A percentile compares a stretch with the other conserved stretches of the same genome.
These are phyloP conservation scores for Parastagonospora nodorum DNA, from an alignment of 2,329 filamentous ascomycete species.

Conservation along the genomic window DNA sequence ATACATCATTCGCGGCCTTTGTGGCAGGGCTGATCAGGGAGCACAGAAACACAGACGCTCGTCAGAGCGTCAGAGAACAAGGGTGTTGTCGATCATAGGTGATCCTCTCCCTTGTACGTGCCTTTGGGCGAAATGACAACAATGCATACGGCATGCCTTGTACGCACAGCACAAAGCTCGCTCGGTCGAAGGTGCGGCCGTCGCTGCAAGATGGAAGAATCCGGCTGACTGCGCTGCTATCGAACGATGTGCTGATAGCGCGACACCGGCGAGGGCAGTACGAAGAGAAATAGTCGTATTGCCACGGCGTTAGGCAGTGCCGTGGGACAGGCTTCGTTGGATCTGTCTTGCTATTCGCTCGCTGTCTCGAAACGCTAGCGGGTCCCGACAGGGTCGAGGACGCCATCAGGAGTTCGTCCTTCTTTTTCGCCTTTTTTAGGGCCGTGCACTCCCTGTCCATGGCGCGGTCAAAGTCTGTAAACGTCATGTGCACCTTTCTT, in stretches of 20 bases:
- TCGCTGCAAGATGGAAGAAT: not conserved
- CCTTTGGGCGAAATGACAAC: not conserved
- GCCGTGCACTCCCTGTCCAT: conserved; percentile 34
- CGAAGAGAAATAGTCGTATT: conserved; percentile 16
- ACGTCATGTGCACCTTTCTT: conserved; percentile 42
- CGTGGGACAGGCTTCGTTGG: conserved; percentile 6
- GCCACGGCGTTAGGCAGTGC: conserved; percentile 32
- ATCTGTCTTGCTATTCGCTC: conserved; percentile 20
- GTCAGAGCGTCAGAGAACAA: conserved; percentile 29
- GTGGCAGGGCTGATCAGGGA: conserved; percentile 44
- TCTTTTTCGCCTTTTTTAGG: conserved; percentile 22
- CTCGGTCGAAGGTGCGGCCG: conserved; percentile 2
- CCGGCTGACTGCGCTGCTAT: not conserved
- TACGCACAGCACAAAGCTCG: not conserved
- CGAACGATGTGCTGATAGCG: conserved; percentile 2
- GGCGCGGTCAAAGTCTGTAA: conserved; percentile 26
- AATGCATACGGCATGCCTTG: not conserved
- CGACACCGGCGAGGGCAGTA: conserved; percentile 10
- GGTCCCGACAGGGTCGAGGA: conserved; percentile 23
- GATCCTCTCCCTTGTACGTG: conserved; percentile 20
- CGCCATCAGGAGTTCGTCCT: conserved; percentile 31
- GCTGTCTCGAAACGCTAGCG: conserved; percentile 21
- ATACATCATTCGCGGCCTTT: conserved; percentile 25
- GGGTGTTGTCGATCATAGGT: conserved; percentile 36
- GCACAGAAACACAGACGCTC: conserved; percentile 37